phyloP scores from a whole-genome alignment of 2,329 filamentous ascomycete species.

The Monosporascus sp. region DNA sequence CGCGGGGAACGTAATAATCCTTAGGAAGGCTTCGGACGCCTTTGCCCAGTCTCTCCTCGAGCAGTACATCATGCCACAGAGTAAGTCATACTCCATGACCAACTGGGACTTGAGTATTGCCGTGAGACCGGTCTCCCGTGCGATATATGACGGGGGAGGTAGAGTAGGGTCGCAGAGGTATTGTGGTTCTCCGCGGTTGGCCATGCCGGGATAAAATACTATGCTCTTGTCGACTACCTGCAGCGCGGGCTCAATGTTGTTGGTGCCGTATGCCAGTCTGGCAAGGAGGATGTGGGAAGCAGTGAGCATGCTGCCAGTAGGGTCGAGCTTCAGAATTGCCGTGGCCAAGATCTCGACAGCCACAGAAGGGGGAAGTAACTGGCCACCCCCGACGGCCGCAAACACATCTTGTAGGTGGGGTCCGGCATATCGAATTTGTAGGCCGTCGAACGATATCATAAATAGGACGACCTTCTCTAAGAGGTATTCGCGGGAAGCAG shows the following conservation, averaged over 20 bases:
- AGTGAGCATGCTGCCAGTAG: conserved; percentile 60
- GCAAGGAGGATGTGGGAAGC: conserved; percentile 54
- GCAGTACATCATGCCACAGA: conserved; percentile 61
- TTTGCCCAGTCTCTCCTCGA: conserved; percentile 55
- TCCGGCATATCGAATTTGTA: conserved; percentile 48
- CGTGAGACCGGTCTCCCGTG: conserved; percentile 51
- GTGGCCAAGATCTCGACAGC: conserved; percentile 39
- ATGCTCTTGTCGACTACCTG: conserved; percentile 60
- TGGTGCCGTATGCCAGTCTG: conserved; percentile 52
- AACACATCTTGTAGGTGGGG: conserved; percentile 38
- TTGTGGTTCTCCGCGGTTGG: conserved; percentile 28
- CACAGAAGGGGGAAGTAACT: conserved; percentile 34
- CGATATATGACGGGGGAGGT: conserved; percentile 52
- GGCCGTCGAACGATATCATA: conserved; percentile 41
- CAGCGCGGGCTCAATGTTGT: conserved; percentile 48
- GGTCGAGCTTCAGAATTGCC: conserved; percentile 62
- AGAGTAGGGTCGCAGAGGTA: conserved; percentile 41
- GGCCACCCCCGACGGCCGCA: conserved; percentile 31
- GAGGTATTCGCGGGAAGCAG: conserved; percentile 21
- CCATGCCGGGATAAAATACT: conserved; percentile 55
- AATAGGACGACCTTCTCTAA: conserved; percentile 39
- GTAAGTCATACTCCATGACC: conserved; percentile 63
- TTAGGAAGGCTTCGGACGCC: conserved; percentile 57
- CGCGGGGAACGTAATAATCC: conserved; percentile 62
- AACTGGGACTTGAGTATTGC: conserved; percentile 42